Conservation (phyloP, 345 rosid species). For the Populus tremula region DNA sequence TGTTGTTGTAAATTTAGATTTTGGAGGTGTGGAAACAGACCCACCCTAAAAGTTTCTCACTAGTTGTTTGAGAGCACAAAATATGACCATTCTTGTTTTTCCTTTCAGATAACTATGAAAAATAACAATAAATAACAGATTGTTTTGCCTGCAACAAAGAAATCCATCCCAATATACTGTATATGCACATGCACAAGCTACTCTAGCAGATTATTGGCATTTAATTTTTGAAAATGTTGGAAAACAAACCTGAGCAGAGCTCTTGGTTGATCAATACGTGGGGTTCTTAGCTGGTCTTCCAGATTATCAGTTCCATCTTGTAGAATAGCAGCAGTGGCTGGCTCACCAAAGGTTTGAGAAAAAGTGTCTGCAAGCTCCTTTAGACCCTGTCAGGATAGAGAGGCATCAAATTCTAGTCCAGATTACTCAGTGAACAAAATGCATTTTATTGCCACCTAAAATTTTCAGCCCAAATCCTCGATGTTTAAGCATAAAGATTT, state of each 20-base stretch:
- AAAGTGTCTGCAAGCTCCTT: constrained; percentile 41
- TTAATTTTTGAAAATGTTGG: not conserved
- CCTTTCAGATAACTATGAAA: not conserved
- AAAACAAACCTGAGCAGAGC: constrained; percentile 37
- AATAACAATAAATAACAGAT: not conserved
- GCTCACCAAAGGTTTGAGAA: constrained; percentile 18
- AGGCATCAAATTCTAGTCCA: not conserved
- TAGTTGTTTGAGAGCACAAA: not conserved
- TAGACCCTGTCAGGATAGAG: constrained; percentile 46
- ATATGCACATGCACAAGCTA: not conserved
- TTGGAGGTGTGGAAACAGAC: not conserved
- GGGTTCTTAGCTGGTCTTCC: constrained; percentile 26
- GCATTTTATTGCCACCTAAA: not conserved
- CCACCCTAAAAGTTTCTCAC: not conserved
- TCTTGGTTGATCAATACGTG: constrained; percentile 21
- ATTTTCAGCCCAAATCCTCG: not conserved
- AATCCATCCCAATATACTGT: not conserved
- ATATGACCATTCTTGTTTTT: not conserved
- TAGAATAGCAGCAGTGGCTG: constrained; percentile 21
- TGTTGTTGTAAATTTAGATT: not conserved
- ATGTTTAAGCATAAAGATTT: not conserved
- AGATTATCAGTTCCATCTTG: constrained; percentile 26
- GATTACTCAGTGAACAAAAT: not conserved
- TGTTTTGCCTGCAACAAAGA: not conserved
- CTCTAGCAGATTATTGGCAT: not conserved